Evolutionary conservation across 2,329 filamentous ascomycete genomes (phyloP).

Genomic region (Fusarium lateritium): DNA sequence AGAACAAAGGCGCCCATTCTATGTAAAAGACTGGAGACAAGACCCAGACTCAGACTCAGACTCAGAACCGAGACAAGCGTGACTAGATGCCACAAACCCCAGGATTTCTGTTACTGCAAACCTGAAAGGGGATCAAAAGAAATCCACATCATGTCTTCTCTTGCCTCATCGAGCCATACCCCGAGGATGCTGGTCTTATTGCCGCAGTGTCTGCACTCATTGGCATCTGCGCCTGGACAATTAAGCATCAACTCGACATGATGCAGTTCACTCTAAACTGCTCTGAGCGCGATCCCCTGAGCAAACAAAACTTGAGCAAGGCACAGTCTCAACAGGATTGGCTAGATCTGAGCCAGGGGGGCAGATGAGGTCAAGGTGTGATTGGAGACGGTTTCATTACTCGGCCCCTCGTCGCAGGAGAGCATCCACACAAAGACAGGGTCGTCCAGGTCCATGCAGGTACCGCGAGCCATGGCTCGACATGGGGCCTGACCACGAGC

Average conservation of each 20-base stretch:
- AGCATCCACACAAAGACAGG: constrained; percentile 39
- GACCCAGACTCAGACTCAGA: constrained; percentile 24
- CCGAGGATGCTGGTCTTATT: constrained; percentile 39
- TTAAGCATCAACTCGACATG: constrained; percentile 37
- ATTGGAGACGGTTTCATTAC: constrained; percentile 50
- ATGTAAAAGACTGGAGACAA: constrained; percentile 25
- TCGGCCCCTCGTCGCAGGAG: constrained; percentile 32
- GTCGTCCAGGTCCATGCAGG: constrained; percentile 34
- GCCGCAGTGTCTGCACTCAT: constrained; percentile 12
- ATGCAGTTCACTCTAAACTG: constrained; percentile 41
- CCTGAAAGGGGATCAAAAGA: constrained; percentile 8
- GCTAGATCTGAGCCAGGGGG: constrained; percentile 39
- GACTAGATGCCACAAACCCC: constrained; percentile 9
- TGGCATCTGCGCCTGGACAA: constrained; percentile 18
- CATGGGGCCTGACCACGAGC: constrained; percentile 31
- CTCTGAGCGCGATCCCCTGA: constrained; percentile 37
- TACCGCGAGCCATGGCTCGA: constrained; percentile 25
- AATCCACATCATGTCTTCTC: constrained; percentile 1
- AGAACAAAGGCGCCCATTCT: constrained; percentile 14
- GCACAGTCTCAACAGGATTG: constrained; percentile 43
- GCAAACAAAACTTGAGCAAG: constrained; percentile 31
- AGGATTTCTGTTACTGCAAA: constrained; percentile 15
- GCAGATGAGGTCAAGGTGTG: constrained; percentile 38
- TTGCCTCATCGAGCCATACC: constrained; percentile 37
- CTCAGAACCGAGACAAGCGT: constrained; percentile 30